Evolutionary conservation across 331 rosid species (phyloP), one percentile per base, ranked within the genome.

Genomic region (Prunus yedoensis): DNA sequence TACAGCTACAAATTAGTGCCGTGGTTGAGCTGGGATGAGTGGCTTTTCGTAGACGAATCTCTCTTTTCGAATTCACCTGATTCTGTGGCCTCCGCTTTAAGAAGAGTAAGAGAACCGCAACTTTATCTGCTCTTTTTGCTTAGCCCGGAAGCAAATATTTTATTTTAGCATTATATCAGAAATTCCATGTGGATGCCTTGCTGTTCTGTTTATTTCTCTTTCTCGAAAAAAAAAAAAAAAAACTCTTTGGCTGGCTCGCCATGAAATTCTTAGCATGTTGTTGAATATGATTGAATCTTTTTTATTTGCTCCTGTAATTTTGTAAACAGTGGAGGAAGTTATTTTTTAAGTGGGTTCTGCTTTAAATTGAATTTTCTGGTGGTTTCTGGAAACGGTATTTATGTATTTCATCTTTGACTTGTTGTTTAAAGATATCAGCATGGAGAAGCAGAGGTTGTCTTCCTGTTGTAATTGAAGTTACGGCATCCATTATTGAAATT

Each of bases 371-470:
- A 0, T 38, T n/a, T 65, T 17, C 10, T 27, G n/a, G 38, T 25
- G 25, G 27, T 30, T 30, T 10, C 4, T 70, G 47, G 58, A 56
- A 51, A 18, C 16, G 45, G 3, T 20, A 59, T 45, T 14, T 23
- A 12, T 59, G 3, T 6, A 15, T 41, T 63, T 28, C 1, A 70
- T 25, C 15, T 74, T 32, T 74, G 66, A 71, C 45, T 43, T 53
- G 13, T 52, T 70, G 35, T 21, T 68, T 82, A 49, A 82, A 94
- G 99, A 82, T 95, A 51, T 84, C 93, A 1, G 69, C 93, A 12
- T 95, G 99, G 98, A 83, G 89, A 74, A 92, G 94, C 82, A 88
- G 97, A 66, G 98, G 98, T 65, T 86, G 90, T 16, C 76, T 95
- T 78, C 99, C 99, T 3, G 90, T 82, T 80, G 71, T 78, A 8